Percentiles rank a stretch among this genome's conserved stretches.
Conservation (phyloP, 2,329 filamentous ascomycete genomes). For the Cordyceps fumosorosea region DNA sequence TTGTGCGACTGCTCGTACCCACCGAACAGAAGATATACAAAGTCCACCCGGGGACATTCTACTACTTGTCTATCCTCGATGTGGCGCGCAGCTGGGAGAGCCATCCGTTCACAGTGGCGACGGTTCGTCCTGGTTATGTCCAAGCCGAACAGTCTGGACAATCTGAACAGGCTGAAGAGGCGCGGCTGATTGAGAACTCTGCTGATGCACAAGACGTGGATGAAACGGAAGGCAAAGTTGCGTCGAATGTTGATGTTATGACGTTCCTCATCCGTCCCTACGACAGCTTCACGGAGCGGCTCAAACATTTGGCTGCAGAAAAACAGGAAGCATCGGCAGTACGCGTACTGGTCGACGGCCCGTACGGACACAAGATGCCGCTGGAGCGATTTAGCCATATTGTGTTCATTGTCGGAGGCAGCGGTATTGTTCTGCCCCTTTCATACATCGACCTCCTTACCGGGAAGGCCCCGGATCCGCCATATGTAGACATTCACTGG, state of each 20-base stretch:
- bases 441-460: constrained; percentile 30
- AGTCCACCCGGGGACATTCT: constrained; percentile 36
- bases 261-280: constrained; percentile 41
- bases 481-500: constrained; percentile 31
- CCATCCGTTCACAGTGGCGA: constrained; percentile 43
- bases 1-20: constrained; percentile 35
- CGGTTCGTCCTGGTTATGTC: constrained; percentile 20
- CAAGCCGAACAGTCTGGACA: constrained; percentile 25
- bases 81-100: constrained; percentile 39
- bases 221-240: background rate
- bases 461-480: background rate
- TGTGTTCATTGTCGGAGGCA: constrained; percentile 39
- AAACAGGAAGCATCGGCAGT: constrained; percentile 20
- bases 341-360: constrained; percentile 37
- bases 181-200: constrained; percentile 22
- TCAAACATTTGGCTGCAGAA: constrained; percentile 25
- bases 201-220: constrained; percentile 1
- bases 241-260: constrained; percentile 19
- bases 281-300: constrained; percentile 35
- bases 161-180: constrained; percentile 23
- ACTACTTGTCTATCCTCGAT: constrained; percentile 38
- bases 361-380: constrained; percentile 35
- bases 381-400: constrained; percentile 33
- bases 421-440: constrained; percentile 36
- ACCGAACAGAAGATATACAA: constrained; percentile 27